Evolutionary conservation across 1,139 yeast species (phyloP).

Genomic region (Debaryomyces sp.): DNA sequence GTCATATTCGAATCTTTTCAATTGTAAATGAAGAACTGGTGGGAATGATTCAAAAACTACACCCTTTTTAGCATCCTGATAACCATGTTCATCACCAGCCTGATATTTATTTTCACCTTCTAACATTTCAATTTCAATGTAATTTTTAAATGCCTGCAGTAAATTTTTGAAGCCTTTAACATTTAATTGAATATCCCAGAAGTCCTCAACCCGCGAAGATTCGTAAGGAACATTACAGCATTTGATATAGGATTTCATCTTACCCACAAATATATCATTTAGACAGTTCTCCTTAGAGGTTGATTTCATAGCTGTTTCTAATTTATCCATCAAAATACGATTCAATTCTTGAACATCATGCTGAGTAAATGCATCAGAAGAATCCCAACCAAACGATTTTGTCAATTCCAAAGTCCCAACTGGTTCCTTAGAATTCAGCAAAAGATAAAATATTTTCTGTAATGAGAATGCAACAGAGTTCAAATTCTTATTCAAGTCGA

Average conservation of each 20-base stretch:
- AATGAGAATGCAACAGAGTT: constrained; percentile 77
- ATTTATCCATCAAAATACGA: constrained; percentile 91
- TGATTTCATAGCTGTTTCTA: constrained; percentile 91
- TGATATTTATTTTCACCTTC: constrained; percentile 96
- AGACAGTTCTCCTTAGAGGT: constrained; percentile 80
- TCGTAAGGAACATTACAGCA: constrained; percentile 96
- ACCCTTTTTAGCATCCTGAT: constrained; percentile 97
- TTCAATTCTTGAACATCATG: constrained; percentile 97
- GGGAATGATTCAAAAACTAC: constrained; percentile 92
- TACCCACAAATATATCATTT: constrained; percentile 89
- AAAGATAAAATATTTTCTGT: constrained; percentile 81
- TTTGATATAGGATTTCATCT: constrained; percentile 92
- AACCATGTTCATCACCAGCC: constrained; percentile 82
- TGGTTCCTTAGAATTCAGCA: constrained; percentile 72
- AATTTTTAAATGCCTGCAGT: constrained; percentile 77
- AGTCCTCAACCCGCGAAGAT: constrained; percentile 89
- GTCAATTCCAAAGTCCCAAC: constrained; percentile 88
- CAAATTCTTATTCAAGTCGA: constrained; percentile 43
- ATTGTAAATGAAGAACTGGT: constrained; percentile 87
- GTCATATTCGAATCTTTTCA: constrained; percentile 93
- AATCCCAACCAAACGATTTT: constrained; percentile 95
- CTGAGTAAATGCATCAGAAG: constrained; percentile 93
- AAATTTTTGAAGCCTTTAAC: constrained; percentile 81
- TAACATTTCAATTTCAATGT: constrained; percentile 84
- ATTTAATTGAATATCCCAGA: constrained; percentile 96